Conservation (phyloP, 164 flowering plant genomes). For the Chloranthus sessilifolius region DNA sequence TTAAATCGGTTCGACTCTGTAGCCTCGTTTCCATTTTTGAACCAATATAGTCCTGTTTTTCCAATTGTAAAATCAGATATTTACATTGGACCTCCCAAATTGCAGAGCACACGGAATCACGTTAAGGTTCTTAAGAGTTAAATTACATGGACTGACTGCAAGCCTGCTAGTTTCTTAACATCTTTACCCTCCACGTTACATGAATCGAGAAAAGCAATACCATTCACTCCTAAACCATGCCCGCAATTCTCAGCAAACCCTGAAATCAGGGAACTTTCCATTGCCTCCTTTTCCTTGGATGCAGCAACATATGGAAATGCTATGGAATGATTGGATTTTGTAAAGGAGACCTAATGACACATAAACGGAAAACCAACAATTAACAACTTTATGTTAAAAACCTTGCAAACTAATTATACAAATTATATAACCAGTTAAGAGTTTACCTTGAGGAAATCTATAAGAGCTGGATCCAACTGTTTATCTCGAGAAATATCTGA, state of each 20-base stretch:
- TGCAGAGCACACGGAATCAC: neutral
- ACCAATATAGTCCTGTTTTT: conserved; percentile 52
- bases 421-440: neutral
- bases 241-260: conserved; percentile 61
- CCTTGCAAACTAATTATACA: neutral
- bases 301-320: conserved; percentile 77
- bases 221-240: conserved; percentile 27
- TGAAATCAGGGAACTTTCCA: conserved; percentile 60
- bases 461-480: conserved; percentile 43
- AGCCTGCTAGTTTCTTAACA: conserved; percentile 40
- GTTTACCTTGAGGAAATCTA: conserved; percentile 67
- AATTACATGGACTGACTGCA: conserved; percentile 57
- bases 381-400: neutral
- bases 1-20: conserved; percentile 44
- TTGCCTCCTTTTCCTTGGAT: conserved; percentile 39
- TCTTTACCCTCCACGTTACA: conserved; percentile 51
- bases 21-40: conserved; percentile 41
- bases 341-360: conserved; percentile 47
- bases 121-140: neutral
- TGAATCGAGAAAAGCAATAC: conserved; percentile 50
- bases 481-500: conserved; percentile 37
- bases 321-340: conserved; percentile 67
- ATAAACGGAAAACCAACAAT: neutral
- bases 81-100: neutral
- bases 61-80: neutral